Evolutionary conservation across 23 red algal species (phyloP).

Genomic region (Chondrus crispus): DNA sequence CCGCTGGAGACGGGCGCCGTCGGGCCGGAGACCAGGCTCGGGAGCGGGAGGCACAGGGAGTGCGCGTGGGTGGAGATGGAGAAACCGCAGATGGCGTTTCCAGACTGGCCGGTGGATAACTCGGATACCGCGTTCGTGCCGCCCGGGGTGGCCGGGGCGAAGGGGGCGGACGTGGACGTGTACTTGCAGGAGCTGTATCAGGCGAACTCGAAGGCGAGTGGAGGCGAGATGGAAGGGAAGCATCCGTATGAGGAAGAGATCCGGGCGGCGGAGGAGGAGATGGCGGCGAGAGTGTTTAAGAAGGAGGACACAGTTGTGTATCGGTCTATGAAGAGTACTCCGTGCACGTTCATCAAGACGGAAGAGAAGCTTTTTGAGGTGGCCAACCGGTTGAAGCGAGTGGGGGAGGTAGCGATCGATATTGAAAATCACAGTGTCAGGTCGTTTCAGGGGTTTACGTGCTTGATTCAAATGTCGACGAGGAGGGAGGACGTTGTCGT

Average conservation of each 20-base stretch:
- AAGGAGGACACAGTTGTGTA: background rate
- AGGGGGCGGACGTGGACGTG: background rate
- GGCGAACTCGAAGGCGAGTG: constrained; percentile 25
- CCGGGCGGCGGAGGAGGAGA: constrained; percentile 11
- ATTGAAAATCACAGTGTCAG: constrained; percentile 87
- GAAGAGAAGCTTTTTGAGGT: constrained; percentile 55
- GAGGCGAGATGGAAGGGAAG: background rate
- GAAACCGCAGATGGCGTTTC: constrained; percentile 66
- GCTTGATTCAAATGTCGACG: constrained; percentile 91
- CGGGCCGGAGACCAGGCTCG: background rate
- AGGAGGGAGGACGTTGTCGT: constrained; percentile 80
- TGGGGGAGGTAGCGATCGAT: constrained; percentile 78
- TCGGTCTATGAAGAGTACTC: constrained; percentile 12
- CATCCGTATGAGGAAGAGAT: constrained; percentile 80
- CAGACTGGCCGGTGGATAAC: constrained; percentile 81
- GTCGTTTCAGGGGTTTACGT: constrained; percentile 95
- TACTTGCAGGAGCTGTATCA: constrained; percentile 44
- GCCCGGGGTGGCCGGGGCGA: background rate
- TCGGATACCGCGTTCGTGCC: constrained; percentile 65
- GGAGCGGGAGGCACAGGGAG: background rate
- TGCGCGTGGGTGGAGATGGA: constrained; percentile 27
- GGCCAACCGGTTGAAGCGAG: constrained; percentile 15
- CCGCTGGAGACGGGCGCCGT: constrained; percentile 8
- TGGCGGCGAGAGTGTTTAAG: constrained; percentile 17
- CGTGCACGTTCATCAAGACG: constrained; percentile 41